Percentiles rank a stretch among this genome's conserved stretches.
These are phyloP conservation scores for Boletellus deceptivus DNA, from an alignment of 1,284 basidiomycete genomes.

Conservation along the genomic window DNA sequence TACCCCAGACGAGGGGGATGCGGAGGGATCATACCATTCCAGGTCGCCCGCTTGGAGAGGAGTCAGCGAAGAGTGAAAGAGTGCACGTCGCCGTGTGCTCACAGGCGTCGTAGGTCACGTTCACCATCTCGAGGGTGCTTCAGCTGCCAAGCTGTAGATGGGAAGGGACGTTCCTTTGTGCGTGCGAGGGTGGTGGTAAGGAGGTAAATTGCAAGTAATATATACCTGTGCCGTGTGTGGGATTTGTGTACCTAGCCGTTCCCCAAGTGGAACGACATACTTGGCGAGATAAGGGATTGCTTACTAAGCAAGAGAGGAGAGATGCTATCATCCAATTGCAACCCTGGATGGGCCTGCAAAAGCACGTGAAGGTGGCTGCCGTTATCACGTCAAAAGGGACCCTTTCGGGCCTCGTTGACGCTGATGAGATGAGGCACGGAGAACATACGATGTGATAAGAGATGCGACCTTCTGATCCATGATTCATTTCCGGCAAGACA, in stretches of 20 bases:
- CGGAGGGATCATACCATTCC: slow-evolving; percentile 31
- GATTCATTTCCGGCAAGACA: slow-evolving; percentile 3
- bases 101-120: slow-evolving; percentile 39
- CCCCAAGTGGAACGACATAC: slow-evolving; percentile 1
- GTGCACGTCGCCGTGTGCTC: slow-evolving; percentile 1
- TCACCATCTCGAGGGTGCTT: slow-evolving; percentile 33
- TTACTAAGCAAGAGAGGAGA: slow-evolving; percentile 26
- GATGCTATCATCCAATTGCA: slow-evolving; percentile 23
- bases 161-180: neutral
- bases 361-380: neutral
- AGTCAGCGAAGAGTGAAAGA: neutral
- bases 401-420: neutral
- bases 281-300: slow-evolving; percentile 27
- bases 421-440: slow-evolving; percentile 10
- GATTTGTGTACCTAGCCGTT: slow-evolving; percentile 15
- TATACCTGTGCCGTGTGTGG: slow-evolving; percentile 25
- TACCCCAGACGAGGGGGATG: slow-evolving; percentile 36
- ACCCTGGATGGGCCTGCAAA: neutral
- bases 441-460: slow-evolving; percentile 17
- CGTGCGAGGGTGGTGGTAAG: slow-evolving; percentile 4
- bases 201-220: slow-evolving; percentile 2
- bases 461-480: neutral
- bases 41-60: slow-evolving; percentile 40
- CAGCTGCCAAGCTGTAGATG: neutral
- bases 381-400: slow-evolving; percentile 23